Evolutionary conservation across 2,329 filamentous ascomycete species (phyloP).

Genomic region (Claviceps paspali): DNA sequence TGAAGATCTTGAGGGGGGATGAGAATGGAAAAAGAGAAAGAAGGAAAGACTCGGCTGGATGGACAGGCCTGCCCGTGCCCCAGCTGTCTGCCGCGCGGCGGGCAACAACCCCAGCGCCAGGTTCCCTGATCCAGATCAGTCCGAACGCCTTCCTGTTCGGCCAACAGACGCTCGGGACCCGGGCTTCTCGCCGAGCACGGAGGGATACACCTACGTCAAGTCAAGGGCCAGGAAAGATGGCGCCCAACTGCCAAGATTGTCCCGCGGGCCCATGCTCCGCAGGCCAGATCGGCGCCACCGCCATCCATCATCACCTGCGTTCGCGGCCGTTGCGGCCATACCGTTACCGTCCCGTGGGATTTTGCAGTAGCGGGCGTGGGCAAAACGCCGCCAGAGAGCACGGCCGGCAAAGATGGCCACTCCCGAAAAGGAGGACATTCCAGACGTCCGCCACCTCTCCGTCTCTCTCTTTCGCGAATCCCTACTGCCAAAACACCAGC

Average conservation of each 20-base stretch:
- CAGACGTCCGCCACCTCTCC: no score
- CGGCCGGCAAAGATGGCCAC: constrained; percentile 10
- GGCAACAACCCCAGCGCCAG: constrained; percentile 27
- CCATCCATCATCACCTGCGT: constrained; percentile 28
- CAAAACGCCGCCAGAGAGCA: constrained; percentile 20
- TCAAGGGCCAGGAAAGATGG: constrained; percentile 36
- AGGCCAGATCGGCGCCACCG: constrained; percentile 30
- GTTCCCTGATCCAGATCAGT: constrained; percentile 25
- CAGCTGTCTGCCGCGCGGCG: constrained; percentile 28
- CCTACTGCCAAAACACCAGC: no score
- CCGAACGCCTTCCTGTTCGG: constrained; percentile 13
- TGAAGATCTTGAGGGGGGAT: no score
- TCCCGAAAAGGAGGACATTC: no score
- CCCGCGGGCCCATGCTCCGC: constrained; percentile 28
- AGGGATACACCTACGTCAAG: constrained; percentile 26
- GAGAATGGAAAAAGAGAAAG: no score
- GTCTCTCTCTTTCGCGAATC: no score
- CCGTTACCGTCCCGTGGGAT: constrained; percentile 12
- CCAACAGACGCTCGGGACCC: constrained; percentile 11
- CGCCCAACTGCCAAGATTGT: constrained; percentile 36
- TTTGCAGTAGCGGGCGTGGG: constrained; percentile 31
- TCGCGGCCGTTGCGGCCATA: constrained; percentile 29
- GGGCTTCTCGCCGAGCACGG: constrained; percentile 19
- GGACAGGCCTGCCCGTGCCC: constrained; percentile 26
- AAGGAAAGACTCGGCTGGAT: no score